Base-by-base conservation (phyloP, 2,329 filamentous ascomycete genomes). In the Diaporthe citrichinensis region DNA sequence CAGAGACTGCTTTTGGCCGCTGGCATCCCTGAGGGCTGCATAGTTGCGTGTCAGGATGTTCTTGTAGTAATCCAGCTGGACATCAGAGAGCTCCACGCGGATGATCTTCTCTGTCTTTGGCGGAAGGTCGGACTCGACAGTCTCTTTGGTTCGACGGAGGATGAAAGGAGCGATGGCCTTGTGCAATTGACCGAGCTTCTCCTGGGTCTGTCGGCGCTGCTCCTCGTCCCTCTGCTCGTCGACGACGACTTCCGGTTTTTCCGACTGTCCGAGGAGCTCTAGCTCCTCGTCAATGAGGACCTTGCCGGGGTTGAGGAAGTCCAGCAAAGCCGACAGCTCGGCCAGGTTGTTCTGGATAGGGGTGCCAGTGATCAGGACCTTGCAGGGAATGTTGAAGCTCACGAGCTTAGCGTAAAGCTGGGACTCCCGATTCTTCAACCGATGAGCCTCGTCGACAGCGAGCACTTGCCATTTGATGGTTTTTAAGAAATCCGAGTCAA, bases 71-170 rank as follows among this genome's bases (percentile, higher is more conserved):
- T 99, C 96, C 14, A 98, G 88, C 82, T 99, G 97, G 39, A 98
- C 93, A 84, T 99, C 97, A 0, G 97, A 98, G 69, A 99, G 89
- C 84, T 98, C 97, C 55, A 99, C 97, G 74, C 97, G 95, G 82
- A 99, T 98, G 79, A 99, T 99, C 87, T 98, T 99, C 84, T 99
- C 97, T 0, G 95, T 98, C 87, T 99, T 99, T 0, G 96, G 95
- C 17, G 97, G 97, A 36, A 99, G 87, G 79, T 99, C 97, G 31
- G 96, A 98, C 83, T 98, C 97, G 10, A 99, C 97, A 74, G 97
- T 98, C 82, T 98, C 95, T 85, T 99, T 99, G 25, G 97, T 98
- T 71, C 97, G 94, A 53, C 97, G 95, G 71, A 99, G 89, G 88
- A 99, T 98, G 82, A 94, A 98, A 2, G 97, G 97, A 28, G 96